Conservation (phyloP, 2,329 filamentous ascomycete species). For the Trichoderma semiorbis region DNA sequence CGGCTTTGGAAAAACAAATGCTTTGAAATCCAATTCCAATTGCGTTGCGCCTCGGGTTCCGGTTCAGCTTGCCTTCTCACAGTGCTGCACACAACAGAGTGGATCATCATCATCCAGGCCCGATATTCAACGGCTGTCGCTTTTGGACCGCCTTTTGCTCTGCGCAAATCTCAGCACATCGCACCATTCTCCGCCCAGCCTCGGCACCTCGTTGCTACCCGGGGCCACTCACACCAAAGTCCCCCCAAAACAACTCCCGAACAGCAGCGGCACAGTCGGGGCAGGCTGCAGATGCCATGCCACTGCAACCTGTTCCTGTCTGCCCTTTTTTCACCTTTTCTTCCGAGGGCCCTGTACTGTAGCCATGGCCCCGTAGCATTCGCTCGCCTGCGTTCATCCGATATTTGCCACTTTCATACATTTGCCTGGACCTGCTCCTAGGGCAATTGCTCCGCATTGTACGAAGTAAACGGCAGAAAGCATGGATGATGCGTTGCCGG, state of each 20-base stretch:
- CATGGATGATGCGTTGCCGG: not conserved
- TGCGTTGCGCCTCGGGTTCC: not conserved
- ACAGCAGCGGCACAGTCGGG: slow-evolving; percentile 2
- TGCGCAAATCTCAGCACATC: slow-evolving; percentile 9
- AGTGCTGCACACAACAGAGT: not conserved
- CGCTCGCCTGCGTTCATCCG: not conserved
- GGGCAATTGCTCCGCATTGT: not conserved
- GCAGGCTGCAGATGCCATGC: not conserved
- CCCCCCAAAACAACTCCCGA: not conserved
- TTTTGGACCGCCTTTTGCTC: not conserved
- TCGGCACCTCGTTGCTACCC: not conserved
- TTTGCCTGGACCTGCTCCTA: not conserved
- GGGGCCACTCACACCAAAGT: not conserved
- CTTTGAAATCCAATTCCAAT: not conserved
- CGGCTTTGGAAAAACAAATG: not conserved
- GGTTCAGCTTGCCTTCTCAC: not conserved
- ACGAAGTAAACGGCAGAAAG: not conserved
- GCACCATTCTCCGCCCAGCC: not conserved
- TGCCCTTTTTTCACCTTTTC: not conserved
- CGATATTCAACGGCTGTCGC: not conserved
- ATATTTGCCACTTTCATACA: not conserved
- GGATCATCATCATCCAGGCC: not conserved
- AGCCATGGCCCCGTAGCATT: not conserved
- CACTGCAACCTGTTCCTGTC: not conserved
- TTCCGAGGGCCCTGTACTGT: not conserved